Evolutionary conservation across 23 red algal species (phyloP).

Genomic region (Gracilariopsis chorda): DNA sequence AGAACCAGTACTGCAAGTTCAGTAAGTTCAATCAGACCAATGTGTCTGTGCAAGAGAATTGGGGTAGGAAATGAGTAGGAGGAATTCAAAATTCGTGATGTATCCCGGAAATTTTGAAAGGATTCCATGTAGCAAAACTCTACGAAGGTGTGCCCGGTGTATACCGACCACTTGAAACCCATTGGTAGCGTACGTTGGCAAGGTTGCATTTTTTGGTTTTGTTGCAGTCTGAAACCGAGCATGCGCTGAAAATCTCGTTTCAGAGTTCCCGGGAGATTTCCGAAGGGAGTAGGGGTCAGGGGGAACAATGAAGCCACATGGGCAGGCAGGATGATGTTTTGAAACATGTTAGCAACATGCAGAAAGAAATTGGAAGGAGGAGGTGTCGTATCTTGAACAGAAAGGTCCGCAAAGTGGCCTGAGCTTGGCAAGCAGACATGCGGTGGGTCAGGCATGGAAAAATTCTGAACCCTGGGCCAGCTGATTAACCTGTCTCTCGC

Average conservation of each 20-base stretch:
- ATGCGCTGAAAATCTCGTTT: background rate
- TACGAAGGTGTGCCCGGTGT: background rate
- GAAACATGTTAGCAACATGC: constrained; percentile 26
- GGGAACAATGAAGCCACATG: background rate
- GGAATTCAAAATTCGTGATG: background rate
- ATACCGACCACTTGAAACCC: constrained; percentile 8
- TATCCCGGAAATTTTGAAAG: background rate
- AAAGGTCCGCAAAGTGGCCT: background rate
- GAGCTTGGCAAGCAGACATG: background rate
- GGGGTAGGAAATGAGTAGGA: background rate
- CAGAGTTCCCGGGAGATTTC: background rate
- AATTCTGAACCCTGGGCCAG: constrained; percentile 7
- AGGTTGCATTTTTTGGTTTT: background rate
- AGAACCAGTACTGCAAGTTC: background rate
- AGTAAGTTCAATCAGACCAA: background rate
- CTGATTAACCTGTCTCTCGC: background rate
- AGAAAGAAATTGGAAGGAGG: background rate
- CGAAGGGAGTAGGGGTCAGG: background rate
- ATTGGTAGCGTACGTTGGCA: background rate
- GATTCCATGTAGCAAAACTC: background rate
- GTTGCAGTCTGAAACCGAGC: background rate
- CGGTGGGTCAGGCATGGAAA: background rate
- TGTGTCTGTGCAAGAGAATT: background rate
- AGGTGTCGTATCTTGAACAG: background rate
- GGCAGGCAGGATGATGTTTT: background rate